Base-by-base conservation (phyloP, 495 filamentous ascomycete species). In the Podospora fimiseda region DNA sequence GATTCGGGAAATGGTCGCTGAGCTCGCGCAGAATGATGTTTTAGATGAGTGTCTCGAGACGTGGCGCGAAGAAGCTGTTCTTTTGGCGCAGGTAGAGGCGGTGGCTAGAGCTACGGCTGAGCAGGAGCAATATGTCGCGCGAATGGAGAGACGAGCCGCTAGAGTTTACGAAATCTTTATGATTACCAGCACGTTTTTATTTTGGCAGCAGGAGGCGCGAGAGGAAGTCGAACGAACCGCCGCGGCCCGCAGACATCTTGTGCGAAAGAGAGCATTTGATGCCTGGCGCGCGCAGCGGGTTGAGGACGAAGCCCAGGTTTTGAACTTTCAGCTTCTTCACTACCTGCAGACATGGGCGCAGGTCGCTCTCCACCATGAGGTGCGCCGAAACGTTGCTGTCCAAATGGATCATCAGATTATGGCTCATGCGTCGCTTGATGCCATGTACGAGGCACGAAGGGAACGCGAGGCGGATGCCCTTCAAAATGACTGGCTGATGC, bases 201-300 rank as follows among this genome's bases (percentile, higher is more conserved):
- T 53, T 22, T 67, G 64, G 64, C 56, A 59, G 21, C 55, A 47
- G n/a, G 38, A 22, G 2, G 61, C 66, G 0, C 40, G 39, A 2
- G 62, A 69, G 1, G 64, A 69, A 42, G 40, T 50, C 36, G 62
- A 76, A 27, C 73, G 76, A 18, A 85, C 83, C 0, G 78, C 75
- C 9, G 72, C 76, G 24, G 88, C 85, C 16, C 77, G 85, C 41
- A 67, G 78, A 52, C 86, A 87, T 66, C 74, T 91, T n/a, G 68
- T 91, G 11, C 69, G 83, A 56, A 78, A 81, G 40, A 84, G 82
- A 36, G 87, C 84, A 52, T 93, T 93, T 62, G 82, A 84, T 54
- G 81, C 81, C 4, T 93, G 88, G 88, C 77, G 80, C 14, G 81
- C 84, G 45, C 82, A 90, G 48, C 90, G 87, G 11, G 76, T 79